These are phyloP conservation scores for Colletotrichum sp. DNA, from an alignment of 2,329 filamentous ascomycete species.

Conservation along the genomic window DNA sequence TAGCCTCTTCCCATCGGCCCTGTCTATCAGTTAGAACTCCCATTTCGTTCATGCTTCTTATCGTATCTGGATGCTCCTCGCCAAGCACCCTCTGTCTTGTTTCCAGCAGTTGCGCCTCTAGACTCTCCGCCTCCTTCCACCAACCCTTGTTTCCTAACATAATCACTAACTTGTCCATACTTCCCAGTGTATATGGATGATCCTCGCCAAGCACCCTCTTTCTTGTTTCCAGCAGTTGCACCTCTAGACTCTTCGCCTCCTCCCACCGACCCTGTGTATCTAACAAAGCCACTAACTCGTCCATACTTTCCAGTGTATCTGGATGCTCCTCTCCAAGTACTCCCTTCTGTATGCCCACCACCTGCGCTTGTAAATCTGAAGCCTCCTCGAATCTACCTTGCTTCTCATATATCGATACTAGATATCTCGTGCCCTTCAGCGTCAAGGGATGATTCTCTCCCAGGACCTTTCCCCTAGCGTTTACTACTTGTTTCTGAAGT, in stretches of 20 bases:
- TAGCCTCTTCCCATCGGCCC: neutral
- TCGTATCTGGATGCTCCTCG: neutral
- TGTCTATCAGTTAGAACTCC: accelerated
- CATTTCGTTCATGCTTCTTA: accelerated
- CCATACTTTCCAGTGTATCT: neutral
- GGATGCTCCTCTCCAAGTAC: neutral
- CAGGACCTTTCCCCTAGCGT: accelerated
- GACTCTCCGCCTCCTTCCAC: neutral
- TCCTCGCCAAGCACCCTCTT: neutral
- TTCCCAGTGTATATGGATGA: neutral
- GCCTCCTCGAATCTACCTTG: neutral
- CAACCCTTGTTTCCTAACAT: neutral
- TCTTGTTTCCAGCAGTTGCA: neutral
- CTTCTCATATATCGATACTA: accelerated
- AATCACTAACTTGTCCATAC: accelerated
- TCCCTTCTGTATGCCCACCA: accelerated
- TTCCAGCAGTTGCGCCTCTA: neutral
- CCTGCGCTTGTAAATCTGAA: neutral
- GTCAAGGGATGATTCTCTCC: neutral
- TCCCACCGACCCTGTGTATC: neutral
- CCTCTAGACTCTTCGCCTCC: neutral
- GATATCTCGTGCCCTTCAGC: accelerated
- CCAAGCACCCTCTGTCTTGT: neutral
- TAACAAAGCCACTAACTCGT: accelerated
- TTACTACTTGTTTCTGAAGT: neutral